phyloP scores from a whole-genome alignment of 257 asterid species.

The Coffea eugenioides region DNA sequence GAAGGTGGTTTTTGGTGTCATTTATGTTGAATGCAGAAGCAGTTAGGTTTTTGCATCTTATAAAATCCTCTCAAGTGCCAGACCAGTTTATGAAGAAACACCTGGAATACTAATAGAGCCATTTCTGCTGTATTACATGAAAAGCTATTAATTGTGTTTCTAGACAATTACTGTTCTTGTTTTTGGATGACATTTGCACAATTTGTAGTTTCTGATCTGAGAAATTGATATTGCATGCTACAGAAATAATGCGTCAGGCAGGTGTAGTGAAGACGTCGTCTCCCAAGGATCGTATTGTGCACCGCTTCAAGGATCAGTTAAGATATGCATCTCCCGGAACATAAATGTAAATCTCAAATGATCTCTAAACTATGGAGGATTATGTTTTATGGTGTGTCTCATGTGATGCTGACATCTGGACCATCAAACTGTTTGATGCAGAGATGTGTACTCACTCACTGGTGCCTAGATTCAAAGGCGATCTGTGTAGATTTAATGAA shows the following conservation, averaged over 20 bases:
- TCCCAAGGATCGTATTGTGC: slow-evolving; percentile 63
- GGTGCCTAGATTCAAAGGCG: not conserved
- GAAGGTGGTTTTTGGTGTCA: not conserved
- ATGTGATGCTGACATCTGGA: not conserved
- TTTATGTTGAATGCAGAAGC: not conserved
- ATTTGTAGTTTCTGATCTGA: slow-evolving; percentile 16
- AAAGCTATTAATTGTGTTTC: not conserved
- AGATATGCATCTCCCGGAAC: slow-evolving; percentile 75
- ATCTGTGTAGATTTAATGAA: not conserved
- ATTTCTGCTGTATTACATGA: not conserved
- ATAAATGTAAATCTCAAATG: slow-evolving; percentile 21
- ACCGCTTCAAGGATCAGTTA: slow-evolving; percentile 54
- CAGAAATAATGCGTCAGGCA: slow-evolving; percentile 91
- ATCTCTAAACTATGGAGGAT: not conserved
- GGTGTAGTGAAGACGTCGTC: slow-evolving; percentile 70
- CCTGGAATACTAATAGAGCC: not conserved
- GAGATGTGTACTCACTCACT: not conserved
- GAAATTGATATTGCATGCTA: slow-evolving; percentile 21
- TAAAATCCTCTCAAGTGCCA: not conserved
- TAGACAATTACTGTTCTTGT: not conserved
- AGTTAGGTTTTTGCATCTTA: not conserved
- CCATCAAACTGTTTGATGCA: not conserved
- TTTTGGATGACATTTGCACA: not conserved
- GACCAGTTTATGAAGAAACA: not conserved
- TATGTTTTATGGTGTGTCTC: not conserved